Percentiles rank a stretch among this genome's conserved stretches.
phyloP scores from a whole-genome alignment of 768 basidiomycete species.

The Sarcodon aspratus region DNA sequence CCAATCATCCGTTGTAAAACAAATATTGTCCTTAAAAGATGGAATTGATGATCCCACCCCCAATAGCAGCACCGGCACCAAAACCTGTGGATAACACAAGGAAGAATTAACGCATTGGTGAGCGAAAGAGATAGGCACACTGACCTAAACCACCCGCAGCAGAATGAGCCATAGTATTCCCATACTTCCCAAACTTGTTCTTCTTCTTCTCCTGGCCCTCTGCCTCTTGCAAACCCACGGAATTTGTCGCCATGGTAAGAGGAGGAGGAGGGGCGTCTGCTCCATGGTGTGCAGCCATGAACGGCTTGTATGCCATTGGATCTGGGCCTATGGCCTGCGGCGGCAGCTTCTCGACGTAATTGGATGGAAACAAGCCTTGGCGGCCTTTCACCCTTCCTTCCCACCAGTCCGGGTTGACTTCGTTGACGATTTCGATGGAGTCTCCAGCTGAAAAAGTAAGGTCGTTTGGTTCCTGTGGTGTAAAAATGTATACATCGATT shows the following conservation, averaged over 20 bases:
- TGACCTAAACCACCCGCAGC: slow-evolving; percentile 62
- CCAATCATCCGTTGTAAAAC: too few species aligned
- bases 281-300: slow-evolving; percentile 8
- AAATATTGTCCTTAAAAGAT: slow-evolving; percentile 25
- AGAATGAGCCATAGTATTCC: slow-evolving; percentile 35
- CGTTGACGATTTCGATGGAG: slow-evolving; percentile 64
- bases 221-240: slow-evolving; percentile 31
- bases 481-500: neutral
- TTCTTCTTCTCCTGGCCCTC: slow-evolving; percentile 35
- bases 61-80: slow-evolving; percentile 35
- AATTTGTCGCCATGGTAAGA: slow-evolving; percentile 9
- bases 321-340: slow-evolving; percentile 4
- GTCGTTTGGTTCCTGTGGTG: slow-evolving; percentile 60
- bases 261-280: slow-evolving; percentile 19
- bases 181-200: slow-evolving; percentile 43
- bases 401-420: slow-evolving; percentile 88
- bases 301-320: slow-evolving; percentile 3
- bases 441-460: slow-evolving; percentile 70
- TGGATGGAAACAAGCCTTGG: slow-evolving; percentile 70
- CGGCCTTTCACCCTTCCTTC: slow-evolving; percentile 50
- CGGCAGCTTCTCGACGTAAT: slow-evolving; percentile 53
- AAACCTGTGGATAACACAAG: slow-evolving; percentile 13
- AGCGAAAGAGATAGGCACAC: slow-evolving; percentile 46
- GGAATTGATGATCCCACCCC: slow-evolving; percentile 35
- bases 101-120: slow-evolving; percentile 16